Conservation (phyloP, 768 basidiomycete genomes). For the Mycena epipterygia region DNA sequence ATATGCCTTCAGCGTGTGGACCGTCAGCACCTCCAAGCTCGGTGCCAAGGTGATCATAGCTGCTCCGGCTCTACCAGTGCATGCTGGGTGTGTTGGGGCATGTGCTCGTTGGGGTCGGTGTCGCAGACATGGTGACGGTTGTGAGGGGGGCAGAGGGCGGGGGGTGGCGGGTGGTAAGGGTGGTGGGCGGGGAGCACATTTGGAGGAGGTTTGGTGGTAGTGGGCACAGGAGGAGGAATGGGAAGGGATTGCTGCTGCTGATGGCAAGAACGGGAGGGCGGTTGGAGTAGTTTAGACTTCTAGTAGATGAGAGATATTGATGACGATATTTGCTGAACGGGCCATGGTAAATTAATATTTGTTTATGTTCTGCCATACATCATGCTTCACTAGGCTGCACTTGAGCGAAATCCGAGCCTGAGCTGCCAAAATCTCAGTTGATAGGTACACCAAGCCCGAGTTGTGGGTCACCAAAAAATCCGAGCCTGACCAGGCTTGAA, state of each 20-base stretch:
- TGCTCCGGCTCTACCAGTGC: neutral
- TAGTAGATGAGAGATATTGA: too few relatives aligned
- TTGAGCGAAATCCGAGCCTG: too few relatives aligned
- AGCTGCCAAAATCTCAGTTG: too few relatives aligned
- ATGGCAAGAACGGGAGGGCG: too few relatives aligned
- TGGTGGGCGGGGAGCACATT: neutral
- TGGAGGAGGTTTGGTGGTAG: neutral
- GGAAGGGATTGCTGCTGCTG: neutral
- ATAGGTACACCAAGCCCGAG: too few relatives aligned
- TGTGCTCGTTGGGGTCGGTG: slow-evolving; percentile 3
- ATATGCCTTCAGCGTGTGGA: slow-evolving; percentile 22
- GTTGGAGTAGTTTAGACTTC: neutral
- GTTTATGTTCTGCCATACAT: too few relatives aligned
- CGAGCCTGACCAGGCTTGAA: too few relatives aligned
- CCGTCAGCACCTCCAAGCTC: slow-evolving; percentile 18
- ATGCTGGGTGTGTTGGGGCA: slow-evolving; percentile 1
- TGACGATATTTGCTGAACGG: too few relatives aligned
- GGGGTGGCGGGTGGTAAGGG: too few relatives aligned
- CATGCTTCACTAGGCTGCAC: too few relatives aligned
- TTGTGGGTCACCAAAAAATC: too few relatives aligned
- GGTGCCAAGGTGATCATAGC: slow-evolving; percentile 2
- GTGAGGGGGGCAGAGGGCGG: neutral
- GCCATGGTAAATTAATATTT: too few relatives aligned
- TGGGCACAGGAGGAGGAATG: neutral
- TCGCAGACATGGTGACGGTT: neutral